Base-by-base conservation (phyloP, 1,139 yeast species). In the Lodderomyces metapsilosis region DNA sequence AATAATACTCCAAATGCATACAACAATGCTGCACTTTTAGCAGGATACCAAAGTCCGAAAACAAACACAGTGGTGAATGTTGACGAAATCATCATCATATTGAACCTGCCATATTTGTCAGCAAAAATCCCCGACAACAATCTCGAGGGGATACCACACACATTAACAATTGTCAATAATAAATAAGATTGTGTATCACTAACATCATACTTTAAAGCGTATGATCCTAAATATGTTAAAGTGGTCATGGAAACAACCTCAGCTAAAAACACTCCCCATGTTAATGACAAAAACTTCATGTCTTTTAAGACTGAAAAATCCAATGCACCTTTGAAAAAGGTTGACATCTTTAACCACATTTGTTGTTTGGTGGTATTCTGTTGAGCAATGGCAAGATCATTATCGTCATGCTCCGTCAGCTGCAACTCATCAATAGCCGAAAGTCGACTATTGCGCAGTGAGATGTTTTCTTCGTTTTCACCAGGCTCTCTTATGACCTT, bases 231-330 rank as follows among this genome's bases (percentile, higher is more conserved):
- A 53, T 74, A 80, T 6, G 80, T 77, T 32, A 75, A 51, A 0
- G 80, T 71, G n/a, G 75, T 59, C 48, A 78, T 61, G 20, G 77
- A 64, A 1, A 74, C 70, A 49, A 77, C 58, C 51, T 80, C 84
- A 8, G 74, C 63, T 35, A 73, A 52, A 44, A 67, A 71, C 3
- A 74, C 71, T 15, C 74, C 79, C 36, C 67, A 43, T 1, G 73
- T 64, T 13, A 74, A 60, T 13, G 62, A 57, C 13, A 68, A 50
- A 50, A 68, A 78, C 24, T 64, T 58, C 24, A 49, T 44, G 45
- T 76, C 80, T 37, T 61, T 67, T 32, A 75, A 60, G 1, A 76
- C 69, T 8, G 57, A 54, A 30, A 76, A 58, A 44, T 75, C 78
- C 25, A 78, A 54, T 0, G 59, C 57, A 12, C 50, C 59, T 52